Evolutionary conservation across 208 protist genomes (phyloP).

Genomic region (Strigomonas culicis): DNA sequence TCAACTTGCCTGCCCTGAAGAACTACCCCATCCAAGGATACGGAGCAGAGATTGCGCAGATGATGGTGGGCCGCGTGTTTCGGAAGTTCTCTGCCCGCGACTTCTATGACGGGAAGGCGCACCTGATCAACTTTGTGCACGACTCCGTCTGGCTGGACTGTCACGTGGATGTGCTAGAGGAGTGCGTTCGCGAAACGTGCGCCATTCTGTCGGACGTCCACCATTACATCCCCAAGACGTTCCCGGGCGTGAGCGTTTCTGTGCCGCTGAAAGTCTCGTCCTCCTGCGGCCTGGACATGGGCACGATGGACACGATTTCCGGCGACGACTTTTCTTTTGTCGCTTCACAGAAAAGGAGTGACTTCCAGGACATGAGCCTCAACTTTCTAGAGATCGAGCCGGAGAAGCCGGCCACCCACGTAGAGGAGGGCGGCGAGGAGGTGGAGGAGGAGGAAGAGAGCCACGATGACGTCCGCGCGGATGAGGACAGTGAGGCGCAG

Average conservation of each 20-base stretch:
- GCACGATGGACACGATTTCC: conserved; percentile 55
- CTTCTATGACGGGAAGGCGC: conserved; percentile 66
- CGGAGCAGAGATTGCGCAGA: conserved; percentile 86
- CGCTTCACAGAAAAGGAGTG: conserved; percentile 12
- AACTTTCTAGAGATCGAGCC: conserved; percentile 16
- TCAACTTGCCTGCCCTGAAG: conserved; percentile 81
- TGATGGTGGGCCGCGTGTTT: conserved; percentile 83
- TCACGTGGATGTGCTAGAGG: conserved; percentile 69
- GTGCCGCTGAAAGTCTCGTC: conserved; percentile 68
- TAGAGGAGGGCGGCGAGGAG: not conserved
- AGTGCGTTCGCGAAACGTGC: conserved; percentile 61
- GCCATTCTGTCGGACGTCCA: conserved; percentile 59
- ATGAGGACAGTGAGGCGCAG: not conserved
- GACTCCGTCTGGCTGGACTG: conserved; percentile 90
- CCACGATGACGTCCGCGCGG: not conserved
- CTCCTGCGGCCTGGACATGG: conserved; percentile 78
- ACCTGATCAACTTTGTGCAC: conserved; percentile 88
- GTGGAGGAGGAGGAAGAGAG: not conserved
- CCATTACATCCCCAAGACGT: conserved; percentile 64
- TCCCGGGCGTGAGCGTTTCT: conserved; percentile 62
- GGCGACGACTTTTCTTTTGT: conserved; percentile 44
- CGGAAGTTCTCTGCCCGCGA: conserved; percentile 58
- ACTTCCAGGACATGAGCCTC: conserved; percentile 8
- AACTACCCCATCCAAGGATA: conserved; percentile 91
- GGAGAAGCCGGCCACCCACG: not conserved